Percentiles rank a stretch among this genome's conserved stretches.
Conservation (phyloP, 164 flowering plant species). For the Vitis labrusca region DNA sequence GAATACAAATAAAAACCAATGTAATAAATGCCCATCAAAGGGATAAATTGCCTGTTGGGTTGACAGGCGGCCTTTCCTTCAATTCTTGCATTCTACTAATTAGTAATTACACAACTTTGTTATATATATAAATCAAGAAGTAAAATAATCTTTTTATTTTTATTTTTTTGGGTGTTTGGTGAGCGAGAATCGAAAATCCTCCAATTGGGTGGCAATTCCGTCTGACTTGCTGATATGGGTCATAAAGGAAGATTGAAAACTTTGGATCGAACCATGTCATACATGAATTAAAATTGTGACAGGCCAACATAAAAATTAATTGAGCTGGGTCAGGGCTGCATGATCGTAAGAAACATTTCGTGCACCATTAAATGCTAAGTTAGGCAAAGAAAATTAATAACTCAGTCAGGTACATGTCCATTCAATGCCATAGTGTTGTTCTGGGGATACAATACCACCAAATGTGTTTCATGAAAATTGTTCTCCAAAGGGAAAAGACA, state of each 20-base stretch:
- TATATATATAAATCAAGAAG: no score
- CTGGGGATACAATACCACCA: background rate
- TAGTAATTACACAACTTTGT: no score
- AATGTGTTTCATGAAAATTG: background rate
- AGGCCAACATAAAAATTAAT: constrained; percentile 2
- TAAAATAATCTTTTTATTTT: no score
- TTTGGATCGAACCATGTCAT: background rate
- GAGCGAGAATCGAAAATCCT: no score
- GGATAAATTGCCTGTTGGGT: no score
- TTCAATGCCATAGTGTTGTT: background rate
- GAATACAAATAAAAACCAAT: no score
- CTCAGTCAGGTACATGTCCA: background rate
- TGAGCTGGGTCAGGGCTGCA: background rate
- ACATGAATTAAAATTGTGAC: background rate
- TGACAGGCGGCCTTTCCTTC: no score
- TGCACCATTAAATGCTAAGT: background rate
- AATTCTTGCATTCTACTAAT: no score
- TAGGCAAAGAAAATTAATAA: background rate
- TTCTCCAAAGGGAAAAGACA: no score
- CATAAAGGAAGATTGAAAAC: background rate
- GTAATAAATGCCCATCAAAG: no score
- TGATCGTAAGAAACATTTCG: background rate
- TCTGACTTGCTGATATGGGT: background rate
- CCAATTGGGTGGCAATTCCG: no score
- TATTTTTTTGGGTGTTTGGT: no score